Base-by-base conservation (phyloP, 2,329 filamentous ascomycete genomes). In the Trichophaea hybrida region DNA sequence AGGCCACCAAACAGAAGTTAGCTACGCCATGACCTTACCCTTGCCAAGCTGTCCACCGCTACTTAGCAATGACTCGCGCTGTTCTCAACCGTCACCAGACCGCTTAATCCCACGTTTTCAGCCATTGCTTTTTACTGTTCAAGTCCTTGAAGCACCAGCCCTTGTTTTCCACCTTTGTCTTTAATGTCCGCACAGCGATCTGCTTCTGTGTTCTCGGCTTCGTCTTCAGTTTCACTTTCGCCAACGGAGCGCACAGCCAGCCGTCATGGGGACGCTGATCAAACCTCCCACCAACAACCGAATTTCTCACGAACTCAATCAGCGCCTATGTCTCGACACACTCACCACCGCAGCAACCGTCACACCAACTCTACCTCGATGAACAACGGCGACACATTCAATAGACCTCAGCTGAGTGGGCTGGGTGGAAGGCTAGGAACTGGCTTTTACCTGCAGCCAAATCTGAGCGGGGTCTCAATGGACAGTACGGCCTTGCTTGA, bases 401-500 rank as follows among this genome's bases (percentile, higher is more conserved):
- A 53, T 37, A 6, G 32, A 12, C 13, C 32, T 12, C 48, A 13
- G 12, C n/a, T 15, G 13, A 13, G n/a, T 12, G n/a, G n/a, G 48
- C n/a, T 50, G 50, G 50, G 32, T 24, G 12, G 31, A n/a, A n/a
- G 50, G 13, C n/a, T 6, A 33, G 33, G 33, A 10, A n/a, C 13
- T 8, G 50, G 32, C 31, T 32, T 57, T 7, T 57, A 57, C 31
- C 31, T 49, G 44, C 55, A 75, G 6, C 73, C 75, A 49, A 88
- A 86, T 70, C 70, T 83, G 64, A 97, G 91, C 74, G 83, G 79
- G 68, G 89, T 86, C 0, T 97, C 91, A 71, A 75, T 97, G 64
- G 91, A 96, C 66, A 96, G 89, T 71, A 85, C 94, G 70, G 84
- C 81, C 6, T 75, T 97, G 66, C 75, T 97, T 15, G 91, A 97